Evolutionary conservation across 768 basidiomycete genomes (phyloP), one percentile per base, ranked within the genome.

Genomic region (Mycena amicta): DNA sequence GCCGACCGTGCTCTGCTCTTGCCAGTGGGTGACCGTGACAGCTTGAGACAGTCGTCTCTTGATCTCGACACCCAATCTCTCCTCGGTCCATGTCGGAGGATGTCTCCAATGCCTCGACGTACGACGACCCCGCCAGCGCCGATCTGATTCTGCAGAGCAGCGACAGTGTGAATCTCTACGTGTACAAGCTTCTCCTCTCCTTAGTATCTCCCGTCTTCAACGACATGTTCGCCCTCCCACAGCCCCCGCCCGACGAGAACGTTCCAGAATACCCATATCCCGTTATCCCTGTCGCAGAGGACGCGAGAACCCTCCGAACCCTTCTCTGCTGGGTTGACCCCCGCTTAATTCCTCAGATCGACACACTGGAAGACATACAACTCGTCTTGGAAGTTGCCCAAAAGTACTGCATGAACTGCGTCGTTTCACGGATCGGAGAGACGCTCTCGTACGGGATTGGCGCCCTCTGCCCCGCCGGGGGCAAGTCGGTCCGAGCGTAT

Each of bases 281-380:
- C 23, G 49, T 68, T 49, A 52, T 68, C 26, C 49, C 47, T 23
- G 55, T 77, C 4, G 53, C 65, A 28, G 78, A 79, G 55, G 70
- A 72, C 45, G 65, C 61, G 1, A 49, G 61, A 20, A 72, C 71
- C 27, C 69, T 76, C 2, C 66, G 71, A 37, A 57, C 64, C 55
- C 63, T 77, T 4, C 67, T 79, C 52, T 66, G 67, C 30, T 76
- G 69, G 55, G 74, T 72, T 55, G 75, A 79, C 54, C 77, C 77
- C 15, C 68, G 73, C 45, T 61, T 68, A 20, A 67, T 59, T 47
- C 76, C 79, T 20, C 37, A 45, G 37, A 67, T 75, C 43, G 67
- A 64, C 1, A 68, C 66, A 25, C 70, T 77, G 22, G 71, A 73
- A 33, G 71, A 75, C 45, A 66, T 79, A 29, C 72, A 71, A 43